Evolutionary conservation across 176 grass and related monocot species (phyloP), one percentile per base, ranked within the genome.

Genomic region (Juncus effusus): DNA sequence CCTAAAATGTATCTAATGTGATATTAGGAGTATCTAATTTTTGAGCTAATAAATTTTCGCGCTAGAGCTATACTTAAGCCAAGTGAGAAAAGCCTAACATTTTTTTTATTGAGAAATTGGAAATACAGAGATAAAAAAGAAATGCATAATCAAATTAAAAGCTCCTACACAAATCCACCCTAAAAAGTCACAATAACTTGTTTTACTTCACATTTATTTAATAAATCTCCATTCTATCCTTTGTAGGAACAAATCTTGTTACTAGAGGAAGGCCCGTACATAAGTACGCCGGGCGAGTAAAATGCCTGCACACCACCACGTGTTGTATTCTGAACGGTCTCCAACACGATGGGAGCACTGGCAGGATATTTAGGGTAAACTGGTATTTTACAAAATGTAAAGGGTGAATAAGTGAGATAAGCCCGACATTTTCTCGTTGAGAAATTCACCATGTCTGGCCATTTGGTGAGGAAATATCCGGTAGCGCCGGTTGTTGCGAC

Each of bases 321-420:
- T 40, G 66, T 56, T 52, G 15, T 3, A 11, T 69, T 69, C 41
- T 3, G 66, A 6, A 16, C 28, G 38, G 36, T 14, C 3, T 40
- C 35, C 2, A 69, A 69, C 35, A 14, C 4, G 4, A 69, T 7
- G 3, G 66, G 66, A 16, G 50, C 19, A 59, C 68, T 72, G 38
- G 57, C 42, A 10, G 68, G 42, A 11, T 40, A 7, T 6, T 69
- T 72, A 10, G 16, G 68, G 68, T 72, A 72, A 42, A 59, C 42
- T 0, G 54, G 68, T 9, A 3, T 7, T 10, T 72, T 72, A 45
- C 68, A 72, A 52, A 72, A 72, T 50, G 3, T 56, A n/a, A 19
- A 72, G 5, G 68, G 68, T n/a, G 68, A 72, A 38, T 40, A 56
- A 2, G 51, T 38, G 36, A 72, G 68, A 35, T 72, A 72, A 41